Evolutionary conservation across 1,139 yeast genomes (phyloP).

Genomic region (Suhomyces coccinellae): DNA sequence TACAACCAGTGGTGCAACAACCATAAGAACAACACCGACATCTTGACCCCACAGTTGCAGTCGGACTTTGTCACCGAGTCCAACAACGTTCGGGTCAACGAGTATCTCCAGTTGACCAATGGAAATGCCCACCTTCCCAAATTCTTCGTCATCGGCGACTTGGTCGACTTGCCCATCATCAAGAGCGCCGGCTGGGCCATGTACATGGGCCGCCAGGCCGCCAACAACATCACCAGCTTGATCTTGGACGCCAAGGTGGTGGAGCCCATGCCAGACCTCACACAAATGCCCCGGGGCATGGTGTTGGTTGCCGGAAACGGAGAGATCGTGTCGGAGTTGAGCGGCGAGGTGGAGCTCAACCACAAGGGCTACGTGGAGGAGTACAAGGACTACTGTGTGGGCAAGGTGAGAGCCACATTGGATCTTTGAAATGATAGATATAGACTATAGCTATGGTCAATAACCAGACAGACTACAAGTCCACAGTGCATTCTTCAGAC

Average conservation of each 20-base stretch:
- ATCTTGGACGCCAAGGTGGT: constrained; percentile 31
- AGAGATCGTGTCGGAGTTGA: constrained; percentile 41
- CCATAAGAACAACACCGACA: constrained; percentile 40
- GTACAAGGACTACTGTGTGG: constrained; percentile 40
- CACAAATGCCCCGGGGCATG: constrained; percentile 43
- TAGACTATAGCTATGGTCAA: background rate
- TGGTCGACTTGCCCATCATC: constrained; percentile 42
- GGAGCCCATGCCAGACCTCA: constrained; percentile 39
- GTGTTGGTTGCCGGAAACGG: constrained; percentile 45
- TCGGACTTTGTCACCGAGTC: constrained; percentile 25
- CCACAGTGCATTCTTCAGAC: too few species aligned
- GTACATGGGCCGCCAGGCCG: constrained; percentile 44
- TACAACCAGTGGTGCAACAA: constrained; percentile 48
- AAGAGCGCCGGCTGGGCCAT: constrained; percentile 53
- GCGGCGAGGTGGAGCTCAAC: constrained; percentile 38
- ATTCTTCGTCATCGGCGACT: constrained; percentile 43
- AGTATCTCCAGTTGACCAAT: constrained; percentile 36
- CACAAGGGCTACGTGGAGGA: constrained; percentile 39
- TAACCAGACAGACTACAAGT: background rate
- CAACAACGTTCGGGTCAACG: constrained; percentile 36
- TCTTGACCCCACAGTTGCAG: constrained; percentile 22
- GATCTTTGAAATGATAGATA: too few species aligned
- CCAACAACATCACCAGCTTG: constrained; percentile 38
- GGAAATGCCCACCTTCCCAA: constrained; percentile 18
- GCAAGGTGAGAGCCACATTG: constrained; percentile 25